These are phyloP conservation scores for Starmera stellimalicola DNA, from an alignment of 1,139 yeast species.

Conservation along the genomic window DNA sequence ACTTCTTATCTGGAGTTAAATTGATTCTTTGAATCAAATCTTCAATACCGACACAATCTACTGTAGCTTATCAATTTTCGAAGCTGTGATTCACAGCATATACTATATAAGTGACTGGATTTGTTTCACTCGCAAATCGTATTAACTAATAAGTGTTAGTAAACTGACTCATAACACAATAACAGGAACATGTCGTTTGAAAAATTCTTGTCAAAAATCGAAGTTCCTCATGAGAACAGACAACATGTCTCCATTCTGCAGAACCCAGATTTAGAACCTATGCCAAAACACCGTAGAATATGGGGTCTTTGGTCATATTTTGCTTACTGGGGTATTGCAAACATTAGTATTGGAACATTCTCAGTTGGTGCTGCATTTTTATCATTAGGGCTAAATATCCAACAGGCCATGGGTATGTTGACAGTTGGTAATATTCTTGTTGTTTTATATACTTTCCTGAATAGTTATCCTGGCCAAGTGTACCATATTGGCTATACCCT, in stretches of 20 bases:
- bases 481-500: constrained; percentile 24
- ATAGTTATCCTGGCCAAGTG: constrained; percentile 16
- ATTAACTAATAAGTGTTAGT: too few relatives aligned
- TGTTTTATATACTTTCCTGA: constrained; percentile 14
- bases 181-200: too few relatives aligned
- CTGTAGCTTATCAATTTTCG: too few relatives aligned
- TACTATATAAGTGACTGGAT: too few relatives aligned
- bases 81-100: too few relatives aligned
- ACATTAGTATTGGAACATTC: constrained; percentile 20
- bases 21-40: too few relatives aligned
- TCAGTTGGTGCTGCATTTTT: constrained; percentile 21
- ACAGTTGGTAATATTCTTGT: constrained; percentile 20
- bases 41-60: too few relatives aligned
- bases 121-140: too few relatives aligned
- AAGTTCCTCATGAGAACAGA: constrained; percentile 14
- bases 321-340: constrained; percentile 21
- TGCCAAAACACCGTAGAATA: constrained; percentile 15
- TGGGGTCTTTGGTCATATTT: constrained; percentile 22
- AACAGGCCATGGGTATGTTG: constrained; percentile 23
- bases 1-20: too few relatives aligned
- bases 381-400: constrained; percentile 19
- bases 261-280: constrained; percentile 21
- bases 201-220: constrained; percentile 8
- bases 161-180: too few relatives aligned
- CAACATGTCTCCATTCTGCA: constrained; percentile 13